phyloP scores from a whole-genome alignment of 2,329 filamentous ascomycete species.

The Stenocarpella maydis region DNA sequence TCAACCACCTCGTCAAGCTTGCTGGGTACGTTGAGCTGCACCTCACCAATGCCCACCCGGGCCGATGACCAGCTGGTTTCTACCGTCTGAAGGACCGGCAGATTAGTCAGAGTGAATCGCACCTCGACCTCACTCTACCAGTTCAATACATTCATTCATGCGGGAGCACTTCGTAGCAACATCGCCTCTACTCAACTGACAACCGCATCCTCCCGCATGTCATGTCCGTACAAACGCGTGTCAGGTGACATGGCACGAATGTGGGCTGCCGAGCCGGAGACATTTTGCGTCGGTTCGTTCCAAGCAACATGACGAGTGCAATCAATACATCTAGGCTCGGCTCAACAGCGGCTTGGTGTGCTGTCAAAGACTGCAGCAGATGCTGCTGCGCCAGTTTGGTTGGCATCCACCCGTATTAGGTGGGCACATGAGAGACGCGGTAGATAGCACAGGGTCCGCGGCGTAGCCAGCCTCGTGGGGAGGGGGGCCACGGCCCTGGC shows the following conservation, averaged over 20 bases:
- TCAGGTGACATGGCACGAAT: not conserved
- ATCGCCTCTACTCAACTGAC: too few relatives aligned
- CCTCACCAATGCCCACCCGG: too few relatives aligned
- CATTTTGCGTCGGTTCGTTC: not conserved
- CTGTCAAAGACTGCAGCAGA: not conserved
- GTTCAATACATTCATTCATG: too few relatives aligned
- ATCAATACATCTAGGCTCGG: not conserved
- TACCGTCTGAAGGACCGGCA: not conserved
- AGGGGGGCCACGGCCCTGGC: not conserved
- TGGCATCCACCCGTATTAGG: not conserved
- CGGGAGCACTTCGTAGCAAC: too few relatives aligned
- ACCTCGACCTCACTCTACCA: not conserved
- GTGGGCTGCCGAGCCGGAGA: not conserved
- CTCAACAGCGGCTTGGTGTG: not conserved
- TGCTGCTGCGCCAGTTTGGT: not conserved
- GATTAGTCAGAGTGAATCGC: not conserved
- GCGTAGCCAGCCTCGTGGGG: not conserved
- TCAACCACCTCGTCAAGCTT: too few relatives aligned
- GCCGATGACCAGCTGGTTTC: conserved; percentile 12
- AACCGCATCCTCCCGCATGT: too few relatives aligned
- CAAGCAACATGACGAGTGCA: not conserved
- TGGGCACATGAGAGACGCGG: not conserved
- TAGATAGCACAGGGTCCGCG: not conserved
- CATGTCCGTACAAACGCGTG: too few relatives aligned
- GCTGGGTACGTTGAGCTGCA: too few relatives aligned